Percentiles rank a stretch among this genome's conserved stretches.
These are phyloP conservation scores for Botrytis medusae DNA, from an alignment of 2,329 filamentous ascomycete genomes.

Conservation along the genomic window DNA sequence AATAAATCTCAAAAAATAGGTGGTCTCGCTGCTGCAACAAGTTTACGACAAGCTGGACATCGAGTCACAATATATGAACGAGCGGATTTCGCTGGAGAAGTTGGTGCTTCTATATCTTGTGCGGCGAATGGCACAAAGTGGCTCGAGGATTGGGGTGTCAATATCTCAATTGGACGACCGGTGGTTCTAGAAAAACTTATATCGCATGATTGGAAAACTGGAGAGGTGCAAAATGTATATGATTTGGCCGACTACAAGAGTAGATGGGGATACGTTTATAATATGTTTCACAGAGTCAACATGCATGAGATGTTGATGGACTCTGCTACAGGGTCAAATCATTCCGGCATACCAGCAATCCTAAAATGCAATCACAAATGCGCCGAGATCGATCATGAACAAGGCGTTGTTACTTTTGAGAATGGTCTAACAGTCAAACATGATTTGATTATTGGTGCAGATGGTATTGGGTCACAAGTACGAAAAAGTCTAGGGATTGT, in stretches of 20 bases:
- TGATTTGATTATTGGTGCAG: slow-evolving; percentile 48
- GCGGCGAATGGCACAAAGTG: slow-evolving; percentile 70
- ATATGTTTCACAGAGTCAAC: slow-evolving; percentile 67
- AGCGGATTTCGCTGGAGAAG: slow-evolving; percentile 65
- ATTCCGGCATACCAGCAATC: slow-evolving; percentile 53
- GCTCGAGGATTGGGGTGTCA: slow-evolving; percentile 67
- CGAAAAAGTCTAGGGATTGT: slow-evolving; percentile 58
- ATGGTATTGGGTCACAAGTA: slow-evolving; percentile 63
- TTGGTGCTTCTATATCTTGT: slow-evolving; percentile 66
- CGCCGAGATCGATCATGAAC: slow-evolving; percentile 49
- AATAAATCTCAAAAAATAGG: slow-evolving; percentile 37
- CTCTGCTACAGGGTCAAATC: slow-evolving; percentile 54
- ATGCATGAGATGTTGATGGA: slow-evolving; percentile 69
- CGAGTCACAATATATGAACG: slow-evolving; percentile 64
- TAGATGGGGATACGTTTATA: slow-evolving; percentile 57
- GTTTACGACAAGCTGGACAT: slow-evolving; percentile 54
- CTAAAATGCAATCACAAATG: slow-evolving; percentile 52
- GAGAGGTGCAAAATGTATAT: slow-evolving; percentile 63
- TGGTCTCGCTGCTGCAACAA: slow-evolving; percentile 51
- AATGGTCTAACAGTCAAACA: slow-evolving; percentile 36
- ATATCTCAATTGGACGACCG: slow-evolving; percentile 62
- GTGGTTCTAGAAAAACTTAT: slow-evolving; percentile 66
- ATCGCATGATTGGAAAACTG: slow-evolving; percentile 69
- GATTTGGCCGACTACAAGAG: slow-evolving; percentile 64
- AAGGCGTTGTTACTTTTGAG: slow-evolving; percentile 46